A percentile compares a stretch with the other conserved stretches of the same genome.
These are phyloP conservation scores for Penicillium rolfsii DNA, from an alignment of 2,329 filamentous ascomycete genomes.

Conservation along the genomic window DNA sequence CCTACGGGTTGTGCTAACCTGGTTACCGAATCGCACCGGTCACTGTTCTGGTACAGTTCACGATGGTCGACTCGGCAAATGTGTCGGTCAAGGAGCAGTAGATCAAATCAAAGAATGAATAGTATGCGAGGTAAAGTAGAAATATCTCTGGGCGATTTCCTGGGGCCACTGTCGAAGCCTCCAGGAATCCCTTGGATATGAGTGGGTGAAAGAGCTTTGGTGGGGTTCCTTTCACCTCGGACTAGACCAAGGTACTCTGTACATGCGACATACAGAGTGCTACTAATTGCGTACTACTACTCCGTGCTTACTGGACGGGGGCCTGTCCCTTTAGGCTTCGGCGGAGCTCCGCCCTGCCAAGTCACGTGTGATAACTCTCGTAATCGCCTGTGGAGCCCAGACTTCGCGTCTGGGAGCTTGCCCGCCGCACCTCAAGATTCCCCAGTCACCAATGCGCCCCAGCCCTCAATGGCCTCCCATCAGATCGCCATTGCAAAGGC, in stretches of 20 bases:
- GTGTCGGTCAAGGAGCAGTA: neutral
- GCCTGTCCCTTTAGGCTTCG: too few species aligned
- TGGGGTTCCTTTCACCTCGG: too few species aligned
- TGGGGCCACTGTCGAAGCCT: neutral
- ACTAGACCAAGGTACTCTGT: too few species aligned
- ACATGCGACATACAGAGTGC: too few species aligned
- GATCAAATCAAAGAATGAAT: neutral
- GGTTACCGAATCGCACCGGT: neutral
- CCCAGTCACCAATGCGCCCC: neutral
- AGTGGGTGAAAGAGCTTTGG: neutral
- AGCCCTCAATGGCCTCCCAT: constrained; percentile 63
- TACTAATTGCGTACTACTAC: too few species aligned
- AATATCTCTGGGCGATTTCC: neutral
- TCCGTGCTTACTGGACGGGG: neutral
- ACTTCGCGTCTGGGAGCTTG: neutral
- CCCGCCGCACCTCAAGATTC: neutral
- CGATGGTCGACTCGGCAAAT: neutral
- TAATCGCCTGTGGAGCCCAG: neutral
- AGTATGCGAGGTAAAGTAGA: neutral
- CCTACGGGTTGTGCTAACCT: neutral
- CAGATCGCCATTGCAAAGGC: constrained; percentile 78
- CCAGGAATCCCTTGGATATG: neutral
- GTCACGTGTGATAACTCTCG: constrained; percentile 8
- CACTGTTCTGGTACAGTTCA: neutral
- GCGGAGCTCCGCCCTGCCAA: neutral